Evolutionary conservation across 1,284 basidiomycete genomes (phyloP).

Genomic region (Tylopilus sp.): DNA sequence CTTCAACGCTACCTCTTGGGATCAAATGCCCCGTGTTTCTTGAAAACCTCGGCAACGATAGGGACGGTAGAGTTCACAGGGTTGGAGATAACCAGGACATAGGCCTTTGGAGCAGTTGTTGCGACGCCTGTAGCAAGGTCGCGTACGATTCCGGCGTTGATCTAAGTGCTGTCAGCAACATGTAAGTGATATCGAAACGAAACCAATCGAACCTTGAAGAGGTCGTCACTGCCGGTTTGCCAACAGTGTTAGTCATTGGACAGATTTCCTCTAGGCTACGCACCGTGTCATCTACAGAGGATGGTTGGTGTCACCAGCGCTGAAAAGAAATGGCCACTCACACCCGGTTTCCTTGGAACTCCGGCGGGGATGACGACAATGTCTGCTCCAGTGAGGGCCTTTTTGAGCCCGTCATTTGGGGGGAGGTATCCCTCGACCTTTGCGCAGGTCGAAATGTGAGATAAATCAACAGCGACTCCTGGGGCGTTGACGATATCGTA

Average conservation of each 20-base stretch:
- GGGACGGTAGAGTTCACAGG: constrained; percentile 98
- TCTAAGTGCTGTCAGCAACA: constrained; percentile 45
- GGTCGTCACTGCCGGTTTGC: constrained; percentile 64
- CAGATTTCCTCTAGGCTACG: constrained; percentile 20
- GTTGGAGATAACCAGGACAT: constrained; percentile 94
- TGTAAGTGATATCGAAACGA: not conserved
- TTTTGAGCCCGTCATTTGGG: constrained; percentile 77
- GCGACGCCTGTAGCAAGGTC: constrained; percentile 91
- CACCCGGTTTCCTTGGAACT: constrained; percentile 93
- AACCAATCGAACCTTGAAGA: constrained; percentile 72
- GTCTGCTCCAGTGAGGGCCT: constrained; percentile 81
- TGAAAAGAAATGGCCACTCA: constrained; percentile 39
- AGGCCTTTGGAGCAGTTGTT: constrained; percentile 83
- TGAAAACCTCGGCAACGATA: constrained; percentile 93
- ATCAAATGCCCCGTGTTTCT: constrained; percentile 89
- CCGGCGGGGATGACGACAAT: constrained; percentile 96
- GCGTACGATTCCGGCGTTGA: constrained; percentile 96
- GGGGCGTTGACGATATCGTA: constrained; percentile 98
- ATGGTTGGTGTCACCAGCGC: constrained; percentile 4
- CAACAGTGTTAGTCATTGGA: constrained; percentile 23
- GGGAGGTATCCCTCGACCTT: constrained; percentile 76
- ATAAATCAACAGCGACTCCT: constrained; percentile 93
- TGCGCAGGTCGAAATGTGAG: constrained; percentile 80
- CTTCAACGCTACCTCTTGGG: constrained; percentile 67
- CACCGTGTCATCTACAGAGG: constrained; percentile 68